Conservation (phyloP, 495 filamentous ascomycete genomes). For the Parachaetomium inaequale region DNA sequence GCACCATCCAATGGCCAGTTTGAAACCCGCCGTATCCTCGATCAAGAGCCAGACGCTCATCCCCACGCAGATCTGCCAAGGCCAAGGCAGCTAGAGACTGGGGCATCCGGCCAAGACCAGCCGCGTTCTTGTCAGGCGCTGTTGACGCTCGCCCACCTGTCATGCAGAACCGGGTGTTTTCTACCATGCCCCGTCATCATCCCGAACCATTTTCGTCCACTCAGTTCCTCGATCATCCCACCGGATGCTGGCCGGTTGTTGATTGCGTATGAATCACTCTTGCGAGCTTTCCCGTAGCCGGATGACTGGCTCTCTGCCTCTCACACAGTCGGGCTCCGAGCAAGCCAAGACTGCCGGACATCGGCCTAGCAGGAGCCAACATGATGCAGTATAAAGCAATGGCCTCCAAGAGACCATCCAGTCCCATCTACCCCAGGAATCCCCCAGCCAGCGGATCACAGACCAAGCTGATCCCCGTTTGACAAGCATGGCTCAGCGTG, state of each 20-base stretch:
- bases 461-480: neutral
- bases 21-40: too few relatives aligned
- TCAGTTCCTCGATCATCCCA: neutral
- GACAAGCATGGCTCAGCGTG: neutral
- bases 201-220: conserved; percentile 8
- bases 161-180: neutral
- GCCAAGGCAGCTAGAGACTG: neutral
- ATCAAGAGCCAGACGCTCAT: neutral
- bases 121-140: neutral
- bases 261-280: neutral
- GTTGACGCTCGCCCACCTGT: conserved; percentile 6
- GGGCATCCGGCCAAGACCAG: neutral
- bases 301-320: neutral
- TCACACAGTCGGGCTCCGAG: neutral
- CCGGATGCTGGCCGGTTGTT: conserved; percentile 6
- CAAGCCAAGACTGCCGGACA: too few relatives aligned
- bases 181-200: neutral
- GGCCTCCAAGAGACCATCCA: neutral
- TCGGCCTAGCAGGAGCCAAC: neutral
- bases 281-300: conserved; percentile 4
- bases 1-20: neutral
- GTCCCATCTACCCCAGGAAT: neutral
- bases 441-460: neutral
- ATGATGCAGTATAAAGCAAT: conserved; percentile 4
- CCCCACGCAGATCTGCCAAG: neutral